Conservation (phyloP, 331 rosid species). For the Telfairia occidentalis region DNA sequence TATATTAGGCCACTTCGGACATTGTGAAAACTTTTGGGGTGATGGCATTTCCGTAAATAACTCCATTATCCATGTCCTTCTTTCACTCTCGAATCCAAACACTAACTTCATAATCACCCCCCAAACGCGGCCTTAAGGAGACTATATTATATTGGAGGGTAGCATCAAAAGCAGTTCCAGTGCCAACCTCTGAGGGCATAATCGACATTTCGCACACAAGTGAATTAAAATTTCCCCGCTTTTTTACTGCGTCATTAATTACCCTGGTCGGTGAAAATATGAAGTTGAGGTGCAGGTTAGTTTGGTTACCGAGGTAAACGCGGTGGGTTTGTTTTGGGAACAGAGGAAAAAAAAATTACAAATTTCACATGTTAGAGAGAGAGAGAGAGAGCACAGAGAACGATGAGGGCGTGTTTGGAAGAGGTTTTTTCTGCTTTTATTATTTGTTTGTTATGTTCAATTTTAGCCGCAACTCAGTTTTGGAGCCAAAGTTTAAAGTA, state of each 20-base stretch:
- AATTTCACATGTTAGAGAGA: neutral
- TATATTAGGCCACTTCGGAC: conserved; percentile 47
- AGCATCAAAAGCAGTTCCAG: conserved; percentile 24
- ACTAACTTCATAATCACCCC: neutral
- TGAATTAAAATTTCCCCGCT: conserved; percentile 6
- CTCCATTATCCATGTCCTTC: conserved; percentile 12
- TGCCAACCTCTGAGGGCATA: conserved; percentile 20
- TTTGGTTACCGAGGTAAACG: conserved; percentile 53
- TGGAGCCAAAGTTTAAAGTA: neutral
- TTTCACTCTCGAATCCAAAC: conserved; percentile 26
- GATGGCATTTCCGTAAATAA: neutral
- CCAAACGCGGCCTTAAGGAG: conserved; percentile 23
- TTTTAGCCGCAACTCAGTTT: neutral
- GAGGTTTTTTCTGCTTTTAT: neutral
- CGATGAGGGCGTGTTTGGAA: neutral
- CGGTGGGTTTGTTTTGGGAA: conserved; percentile 90
- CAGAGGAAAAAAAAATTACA: conserved; percentile 33
- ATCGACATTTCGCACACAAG: neutral
- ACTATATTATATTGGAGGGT: conserved; percentile 15
- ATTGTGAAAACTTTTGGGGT: conserved; percentile 53
- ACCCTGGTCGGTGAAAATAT: conserved; percentile 29
- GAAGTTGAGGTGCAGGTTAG: conserved; percentile 35
- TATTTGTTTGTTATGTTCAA: neutral
- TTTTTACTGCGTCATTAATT: conserved; percentile 29
- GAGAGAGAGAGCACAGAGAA: neutral